Evolutionary conservation across 148 eudicot genomes (phyloP).

Genomic region (Gaultheria prostrata): DNA sequence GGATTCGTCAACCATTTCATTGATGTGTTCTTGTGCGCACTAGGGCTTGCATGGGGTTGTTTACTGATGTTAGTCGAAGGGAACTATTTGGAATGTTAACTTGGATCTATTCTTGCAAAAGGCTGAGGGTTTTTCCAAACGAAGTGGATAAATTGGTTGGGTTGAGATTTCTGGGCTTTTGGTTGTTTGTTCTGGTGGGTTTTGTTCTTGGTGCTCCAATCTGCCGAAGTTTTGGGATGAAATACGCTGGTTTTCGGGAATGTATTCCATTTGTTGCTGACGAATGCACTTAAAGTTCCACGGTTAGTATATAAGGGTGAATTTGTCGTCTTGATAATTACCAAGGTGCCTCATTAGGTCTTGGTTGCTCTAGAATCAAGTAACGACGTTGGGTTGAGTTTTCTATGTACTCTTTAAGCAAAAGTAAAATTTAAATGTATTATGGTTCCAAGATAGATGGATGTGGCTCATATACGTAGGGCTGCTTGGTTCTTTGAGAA

Average conservation of each 20-base stretch:
- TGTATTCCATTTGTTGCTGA: background rate
- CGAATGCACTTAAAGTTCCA: conserved; percentile 6
- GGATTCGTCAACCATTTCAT: conserved; percentile 7
- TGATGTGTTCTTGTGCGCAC: background rate
- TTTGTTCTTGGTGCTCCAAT: conserved; percentile 19
- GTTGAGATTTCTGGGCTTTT: conserved; percentile 3
- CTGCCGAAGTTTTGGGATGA: conserved; percentile 8
- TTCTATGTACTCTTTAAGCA: background rate
- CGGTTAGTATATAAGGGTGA: conserved; percentile 15
- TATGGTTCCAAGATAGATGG: conserved; percentile 16
- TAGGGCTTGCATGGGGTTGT: conserved; percentile 12
- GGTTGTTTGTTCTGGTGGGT: conserved; percentile 16
- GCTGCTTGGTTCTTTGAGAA: background rate
- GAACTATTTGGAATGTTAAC: background rate
- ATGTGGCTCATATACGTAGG: background rate
- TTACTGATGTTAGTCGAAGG: background rate
- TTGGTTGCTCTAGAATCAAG: conserved; percentile 13
- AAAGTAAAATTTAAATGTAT: background rate
- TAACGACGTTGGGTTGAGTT: conserved; percentile 7
- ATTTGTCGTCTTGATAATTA: background rate
- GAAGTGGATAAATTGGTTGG: conserved; percentile 13
- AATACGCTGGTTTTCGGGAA: conserved; percentile 2
- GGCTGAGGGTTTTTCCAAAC: conserved; percentile 12
- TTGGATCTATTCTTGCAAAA: conserved; percentile 4
- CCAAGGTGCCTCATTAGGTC: background rate